Evolutionary conservation across 352 stramenopile genomes (phyloP).

Genomic region (Phytophthora tentaculata): DNA sequence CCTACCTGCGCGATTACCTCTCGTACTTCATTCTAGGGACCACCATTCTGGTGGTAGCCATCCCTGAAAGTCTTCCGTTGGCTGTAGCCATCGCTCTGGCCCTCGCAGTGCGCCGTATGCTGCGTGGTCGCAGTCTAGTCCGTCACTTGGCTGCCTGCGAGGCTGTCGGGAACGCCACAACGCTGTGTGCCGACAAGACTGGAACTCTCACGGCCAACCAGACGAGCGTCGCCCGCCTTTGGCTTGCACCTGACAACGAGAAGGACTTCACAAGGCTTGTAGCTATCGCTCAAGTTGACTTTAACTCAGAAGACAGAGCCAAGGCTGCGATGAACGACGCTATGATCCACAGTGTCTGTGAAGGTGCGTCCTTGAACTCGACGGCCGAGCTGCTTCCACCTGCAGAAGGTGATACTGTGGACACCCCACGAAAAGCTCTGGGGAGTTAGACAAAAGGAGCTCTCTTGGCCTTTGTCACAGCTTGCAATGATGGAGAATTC

Average conservation of each 20-base stretch:
- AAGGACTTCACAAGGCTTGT: constrained; percentile 15
- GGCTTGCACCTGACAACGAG: constrained; percentile 39
- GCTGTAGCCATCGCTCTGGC: constrained; percentile 91
- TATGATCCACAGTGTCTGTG: constrained; percentile 49
- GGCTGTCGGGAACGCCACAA: constrained; percentile 97
- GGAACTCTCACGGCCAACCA: constrained; percentile 96
- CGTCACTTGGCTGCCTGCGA: constrained; percentile 96
- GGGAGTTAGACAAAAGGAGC: constrained; percentile 61
- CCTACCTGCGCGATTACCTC: constrained; percentile 57
- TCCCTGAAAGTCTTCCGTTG: constrained; percentile 91
- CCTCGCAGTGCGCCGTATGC: constrained; percentile 95
- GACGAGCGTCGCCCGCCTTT: constrained; percentile 93
- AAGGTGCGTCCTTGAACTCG: constrained; percentile 87
- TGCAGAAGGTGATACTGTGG: constrained; percentile 16
- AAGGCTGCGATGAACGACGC: constrained; percentile 10
- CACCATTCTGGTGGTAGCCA: constrained; percentile 81
- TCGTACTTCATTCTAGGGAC: constrained; percentile 91
- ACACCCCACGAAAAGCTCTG: constrained; percentile 33
- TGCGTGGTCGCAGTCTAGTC: constrained; percentile 96
- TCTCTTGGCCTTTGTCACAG: constrained; percentile 43
- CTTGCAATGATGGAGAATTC: constrained; percentile 23
- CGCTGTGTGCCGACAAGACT: constrained; percentile 97
- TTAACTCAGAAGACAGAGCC: constrained; percentile 7
- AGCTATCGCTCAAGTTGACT: constrained; percentile 13
- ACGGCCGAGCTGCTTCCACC: constrained; percentile 72